These are phyloP conservation scores for Lodderomyces orthopsilosis DNA, from an alignment of 1,139 yeast genomes.

Conservation along the genomic window DNA sequence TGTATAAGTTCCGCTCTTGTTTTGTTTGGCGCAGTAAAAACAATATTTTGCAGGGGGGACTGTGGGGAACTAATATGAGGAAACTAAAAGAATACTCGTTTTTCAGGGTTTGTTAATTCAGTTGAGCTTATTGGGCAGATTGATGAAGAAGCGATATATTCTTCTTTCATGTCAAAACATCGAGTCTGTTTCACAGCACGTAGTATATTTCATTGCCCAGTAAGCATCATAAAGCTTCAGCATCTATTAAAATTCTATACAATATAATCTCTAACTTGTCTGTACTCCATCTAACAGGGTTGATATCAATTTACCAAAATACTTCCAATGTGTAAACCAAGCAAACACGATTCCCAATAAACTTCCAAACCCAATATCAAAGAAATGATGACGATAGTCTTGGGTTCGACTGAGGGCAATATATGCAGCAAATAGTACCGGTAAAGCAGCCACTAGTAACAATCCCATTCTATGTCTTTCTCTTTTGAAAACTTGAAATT, in stretches of 20 bases:
- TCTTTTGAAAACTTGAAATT: slow-evolving; percentile 25
- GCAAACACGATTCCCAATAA: slow-evolving; percentile 32
- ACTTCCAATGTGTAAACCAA: slow-evolving; percentile 33
- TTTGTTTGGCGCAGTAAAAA: not conserved
- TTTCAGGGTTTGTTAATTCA: too few species aligned
- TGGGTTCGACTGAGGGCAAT: slow-evolving; percentile 40
- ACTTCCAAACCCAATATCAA: slow-evolving; percentile 39
- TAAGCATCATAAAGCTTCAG: too few species aligned
- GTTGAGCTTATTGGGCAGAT: too few species aligned
- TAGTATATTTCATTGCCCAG: too few species aligned
- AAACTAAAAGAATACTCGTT: too few species aligned
- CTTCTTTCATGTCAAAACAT: too few species aligned
- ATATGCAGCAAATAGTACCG: slow-evolving; percentile 32
- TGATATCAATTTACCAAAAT: slow-evolving; percentile 16
- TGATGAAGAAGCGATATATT: too few species aligned
- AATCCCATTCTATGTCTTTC: slow-evolving; percentile 36
- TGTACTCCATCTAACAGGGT: not conserved
- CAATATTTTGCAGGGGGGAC: too few species aligned
- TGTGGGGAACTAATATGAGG: too few species aligned
- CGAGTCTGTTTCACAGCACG: too few species aligned
- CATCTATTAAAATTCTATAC: not conserved
- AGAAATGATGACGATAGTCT: slow-evolving; percentile 46
- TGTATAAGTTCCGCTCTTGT: not conserved
- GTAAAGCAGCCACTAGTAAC: slow-evolving; percentile 20
- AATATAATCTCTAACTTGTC: not conserved